Evolutionary conservation across 176 grass and related monocot genomes (phyloP).

Genomic region (Ensete ventricosum): DNA sequence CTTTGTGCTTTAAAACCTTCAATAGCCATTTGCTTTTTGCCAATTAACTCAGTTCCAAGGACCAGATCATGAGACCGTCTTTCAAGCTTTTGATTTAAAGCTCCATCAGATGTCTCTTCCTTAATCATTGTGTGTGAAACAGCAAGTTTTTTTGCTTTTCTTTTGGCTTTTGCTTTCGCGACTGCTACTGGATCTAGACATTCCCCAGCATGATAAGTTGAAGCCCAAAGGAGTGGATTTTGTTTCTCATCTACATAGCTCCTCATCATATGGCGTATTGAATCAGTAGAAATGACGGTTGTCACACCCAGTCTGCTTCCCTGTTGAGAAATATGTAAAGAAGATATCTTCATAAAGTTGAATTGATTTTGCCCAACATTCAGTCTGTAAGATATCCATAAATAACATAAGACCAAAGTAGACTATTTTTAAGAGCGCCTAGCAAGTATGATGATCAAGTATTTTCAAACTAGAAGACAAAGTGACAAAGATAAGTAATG

Average conservation of each 20-base stretch:
- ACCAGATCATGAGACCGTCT: slow-evolving; percentile 27
- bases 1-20: slow-evolving; percentile 94
- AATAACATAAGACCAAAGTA: neutral
- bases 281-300: slow-evolving; percentile 87
- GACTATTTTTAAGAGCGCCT: neutral
- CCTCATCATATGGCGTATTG: slow-evolving; percentile 96
- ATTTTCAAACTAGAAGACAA: too few species aligned
- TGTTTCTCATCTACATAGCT: slow-evolving; percentile 73
- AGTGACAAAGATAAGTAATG: too few species aligned
- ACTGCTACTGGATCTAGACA: slow-evolving; percentile 69
- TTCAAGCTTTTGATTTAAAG: slow-evolving; percentile 40
- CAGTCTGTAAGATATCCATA: neutral
- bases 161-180: slow-evolving; percentile 62
- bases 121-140: slow-evolving; percentile 34
- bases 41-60: slow-evolving; percentile 44
- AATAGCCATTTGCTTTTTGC: slow-evolving; percentile 74
- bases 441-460: neutral
- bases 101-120: slow-evolving; percentile 28
- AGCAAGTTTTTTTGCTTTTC: slow-evolving; percentile 58
- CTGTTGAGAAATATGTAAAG: slow-evolving; percentile 21
- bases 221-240: slow-evolving; percentile 81
- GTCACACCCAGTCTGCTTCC: slow-evolving; percentile 82
- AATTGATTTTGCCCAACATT: neutral
- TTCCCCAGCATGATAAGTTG: slow-evolving; percentile 92
- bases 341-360: neutral